A percentile compares a stretch with the other conserved stretches of the same genome.
phyloP scores from a whole-genome alignment of 495 filamentous ascomycete genomes.

The Neurospora sp. region DNA sequence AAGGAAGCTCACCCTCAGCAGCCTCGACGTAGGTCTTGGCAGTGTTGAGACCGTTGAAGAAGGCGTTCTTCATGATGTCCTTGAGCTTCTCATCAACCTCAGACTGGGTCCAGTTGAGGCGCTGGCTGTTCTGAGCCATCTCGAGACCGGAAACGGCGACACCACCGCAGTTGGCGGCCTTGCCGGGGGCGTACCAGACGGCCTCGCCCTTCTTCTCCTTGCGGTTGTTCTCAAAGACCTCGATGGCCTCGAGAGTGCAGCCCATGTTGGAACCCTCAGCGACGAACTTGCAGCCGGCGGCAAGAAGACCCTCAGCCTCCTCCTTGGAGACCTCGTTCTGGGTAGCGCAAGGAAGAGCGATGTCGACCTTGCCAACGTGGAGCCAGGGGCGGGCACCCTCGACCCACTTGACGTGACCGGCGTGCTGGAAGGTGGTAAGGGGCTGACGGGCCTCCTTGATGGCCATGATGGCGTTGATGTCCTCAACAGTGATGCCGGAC shows the following conservation, averaged over 20 bases:
- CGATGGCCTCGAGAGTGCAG: slow-evolving; percentile 90
- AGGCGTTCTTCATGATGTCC: slow-evolving; percentile 88
- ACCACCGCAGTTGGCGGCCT: slow-evolving; percentile 95
- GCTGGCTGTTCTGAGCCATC: slow-evolving; percentile 95
- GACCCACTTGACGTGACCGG: slow-evolving; percentile 74
- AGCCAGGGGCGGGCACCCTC: slow-evolving; percentile 84
- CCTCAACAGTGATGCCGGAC: slow-evolving; percentile 61
- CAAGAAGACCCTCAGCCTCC: slow-evolving; percentile 76
- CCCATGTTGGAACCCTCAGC: slow-evolving; percentile 99
- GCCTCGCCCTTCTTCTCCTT: slow-evolving; percentile 55
- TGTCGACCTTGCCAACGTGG: slow-evolving; percentile 77
- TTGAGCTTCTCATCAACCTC: slow-evolving; percentile 90
- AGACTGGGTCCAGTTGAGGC: slow-evolving; percentile 74
- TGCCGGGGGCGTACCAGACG: slow-evolving; percentile 95
- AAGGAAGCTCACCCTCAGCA: slow-evolving; percentile 74
- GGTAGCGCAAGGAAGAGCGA: slow-evolving; percentile 86
- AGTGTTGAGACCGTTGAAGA: slow-evolving; percentile 82
- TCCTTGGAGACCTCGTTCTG: slow-evolving; percentile 94
- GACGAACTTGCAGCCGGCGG: slow-evolving; percentile 70
- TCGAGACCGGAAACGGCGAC: slow-evolving; percentile 96
- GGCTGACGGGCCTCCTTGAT: slow-evolving; percentile 84
- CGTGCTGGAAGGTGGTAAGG: slow-evolving; percentile 49
- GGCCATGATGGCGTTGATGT: slow-evolving; percentile 64
- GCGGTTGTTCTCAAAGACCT: slow-evolving; percentile 79
- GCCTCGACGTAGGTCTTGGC: slow-evolving; percentile 77